Evolutionary conservation across 495 filamentous ascomycete species (phyloP).

Genomic region (Rostrohypoxylon terebratum): DNA sequence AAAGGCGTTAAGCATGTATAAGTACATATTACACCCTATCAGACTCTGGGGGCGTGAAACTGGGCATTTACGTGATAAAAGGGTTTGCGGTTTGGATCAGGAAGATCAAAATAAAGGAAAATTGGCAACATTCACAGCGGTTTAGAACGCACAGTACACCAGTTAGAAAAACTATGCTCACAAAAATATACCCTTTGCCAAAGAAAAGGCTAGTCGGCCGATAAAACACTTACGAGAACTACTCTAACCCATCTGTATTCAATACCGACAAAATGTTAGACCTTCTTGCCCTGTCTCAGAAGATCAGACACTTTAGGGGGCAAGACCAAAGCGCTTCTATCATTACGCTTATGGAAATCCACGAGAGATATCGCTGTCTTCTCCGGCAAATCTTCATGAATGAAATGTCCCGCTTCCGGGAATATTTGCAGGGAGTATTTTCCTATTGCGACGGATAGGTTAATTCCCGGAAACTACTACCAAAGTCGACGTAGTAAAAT

Average conservation of each 20-base stretch:
- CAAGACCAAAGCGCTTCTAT: constrained; percentile 82
- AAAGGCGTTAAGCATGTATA: constrained; percentile 37
- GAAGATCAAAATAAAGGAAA: constrained; percentile 12
- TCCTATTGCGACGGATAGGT: constrained; percentile 60
- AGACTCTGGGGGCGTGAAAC: background rate
- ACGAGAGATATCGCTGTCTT: constrained; percentile 85
- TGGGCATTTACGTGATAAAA: constrained; percentile 24
- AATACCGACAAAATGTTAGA: constrained; percentile 46
- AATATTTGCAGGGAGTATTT: constrained; percentile 97
- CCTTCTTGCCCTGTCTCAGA: constrained; percentile 64
- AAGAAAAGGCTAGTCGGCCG: background rate
- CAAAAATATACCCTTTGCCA: background rate
- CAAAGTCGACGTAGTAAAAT: background rate
- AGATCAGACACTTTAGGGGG: constrained; percentile 86
- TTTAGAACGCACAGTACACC: background rate
- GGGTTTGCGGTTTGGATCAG: constrained; percentile 1
- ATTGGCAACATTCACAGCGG: background rate
- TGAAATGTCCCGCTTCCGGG: constrained; percentile 94
- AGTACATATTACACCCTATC: constrained; percentile 20
- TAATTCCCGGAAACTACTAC: background rate
- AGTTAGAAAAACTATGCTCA: background rate
- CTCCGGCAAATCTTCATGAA: constrained; percentile 93
- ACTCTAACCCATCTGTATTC: background rate
- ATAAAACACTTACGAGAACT: background rate
- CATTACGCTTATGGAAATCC: constrained; percentile 92